Evolutionary conservation across 1,139 yeast genomes (phyloP).

Genomic region (Nadsonia commutata): DNA sequence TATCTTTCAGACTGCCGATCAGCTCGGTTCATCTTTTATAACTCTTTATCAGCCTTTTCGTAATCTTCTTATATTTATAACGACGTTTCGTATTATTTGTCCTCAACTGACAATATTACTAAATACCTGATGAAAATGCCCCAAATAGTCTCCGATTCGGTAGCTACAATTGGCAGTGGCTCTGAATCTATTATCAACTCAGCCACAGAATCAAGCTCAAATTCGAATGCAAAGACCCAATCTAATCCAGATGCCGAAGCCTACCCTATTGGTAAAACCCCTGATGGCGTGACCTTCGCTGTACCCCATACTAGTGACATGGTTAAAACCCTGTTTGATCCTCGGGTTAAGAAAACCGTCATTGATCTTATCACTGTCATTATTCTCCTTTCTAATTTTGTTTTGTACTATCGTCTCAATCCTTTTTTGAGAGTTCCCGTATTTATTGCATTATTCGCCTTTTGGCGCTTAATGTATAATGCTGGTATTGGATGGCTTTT

Average conservation of each 20-base stretch:
- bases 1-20: too few species aligned
- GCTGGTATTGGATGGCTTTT: constrained; percentile 65
- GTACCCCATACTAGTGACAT: constrained; percentile 80
- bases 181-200: too few species aligned
- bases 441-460: constrained; percentile 41
- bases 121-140: too few species aligned
- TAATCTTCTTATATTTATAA: too few species aligned
- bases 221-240: neutral
- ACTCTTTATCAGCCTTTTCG: too few species aligned
- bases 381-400: constrained; percentile 36
- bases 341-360: constrained; percentile 52
- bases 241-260: neutral
- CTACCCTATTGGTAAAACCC: constrained; percentile 14
- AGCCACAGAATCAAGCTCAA: too few species aligned
- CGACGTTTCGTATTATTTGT: neutral
- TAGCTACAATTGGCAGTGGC: too few species aligned
- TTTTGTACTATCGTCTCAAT: constrained; percentile 29
- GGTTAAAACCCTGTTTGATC: constrained; percentile 74
- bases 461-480: constrained; percentile 71
- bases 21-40: too few species aligned
- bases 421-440: constrained; percentile 28
- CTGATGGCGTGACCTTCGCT: constrained; percentile 28
- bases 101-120: neutral
- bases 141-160: too few species aligned
- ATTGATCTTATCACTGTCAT: constrained; percentile 47